A percentile compares a stretch with the other conserved stretches of the same genome.
phyloP scores from a whole-genome alignment of 805 yeast species.

The Jamesozyma hellenica region DNA sequence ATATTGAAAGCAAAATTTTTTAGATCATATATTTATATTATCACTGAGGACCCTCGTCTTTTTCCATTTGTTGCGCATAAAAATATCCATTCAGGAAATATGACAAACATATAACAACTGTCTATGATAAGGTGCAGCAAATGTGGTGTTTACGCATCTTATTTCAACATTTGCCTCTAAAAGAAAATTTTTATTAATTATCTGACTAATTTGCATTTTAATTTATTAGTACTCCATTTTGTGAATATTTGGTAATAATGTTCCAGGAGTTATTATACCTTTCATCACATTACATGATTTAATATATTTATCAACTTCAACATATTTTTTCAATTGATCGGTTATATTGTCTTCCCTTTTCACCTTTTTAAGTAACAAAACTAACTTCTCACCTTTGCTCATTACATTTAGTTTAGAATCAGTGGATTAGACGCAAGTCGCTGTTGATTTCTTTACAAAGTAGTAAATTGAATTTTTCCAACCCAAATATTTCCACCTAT shows the following conservation, averaged over 20 bases:
- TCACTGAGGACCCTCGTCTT: too few species aligned
- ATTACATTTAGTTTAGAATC: neutral
- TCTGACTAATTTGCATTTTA: neutral
- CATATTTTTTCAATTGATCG: slow-evolving; percentile 1
- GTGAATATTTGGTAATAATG: neutral
- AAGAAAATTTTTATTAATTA: too few species aligned
- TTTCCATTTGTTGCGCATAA: too few species aligned
- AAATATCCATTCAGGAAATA: too few species aligned
- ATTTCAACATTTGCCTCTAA: too few species aligned
- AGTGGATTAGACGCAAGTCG: neutral
- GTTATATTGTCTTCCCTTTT: neutral
- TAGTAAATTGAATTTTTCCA: neutral
- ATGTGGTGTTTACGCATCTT: too few species aligned
- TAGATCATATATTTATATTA: too few species aligned
- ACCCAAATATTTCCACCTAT: neutral
- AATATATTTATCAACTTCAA: neutral
- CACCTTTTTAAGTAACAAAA: neutral
- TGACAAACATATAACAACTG: too few species aligned
- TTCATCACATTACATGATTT: neutral
- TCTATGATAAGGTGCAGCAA: too few species aligned
- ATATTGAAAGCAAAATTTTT: too few species aligned
- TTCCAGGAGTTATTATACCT: neutral
- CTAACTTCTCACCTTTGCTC: neutral
- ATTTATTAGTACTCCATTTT: neutral
- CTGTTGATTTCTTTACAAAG: neutral